A percentile compares a stretch with the other conserved stretches of the same genome.
Conservation (phyloP, 768 basidiomycete genomes). For the Russula brevipes region DNA sequence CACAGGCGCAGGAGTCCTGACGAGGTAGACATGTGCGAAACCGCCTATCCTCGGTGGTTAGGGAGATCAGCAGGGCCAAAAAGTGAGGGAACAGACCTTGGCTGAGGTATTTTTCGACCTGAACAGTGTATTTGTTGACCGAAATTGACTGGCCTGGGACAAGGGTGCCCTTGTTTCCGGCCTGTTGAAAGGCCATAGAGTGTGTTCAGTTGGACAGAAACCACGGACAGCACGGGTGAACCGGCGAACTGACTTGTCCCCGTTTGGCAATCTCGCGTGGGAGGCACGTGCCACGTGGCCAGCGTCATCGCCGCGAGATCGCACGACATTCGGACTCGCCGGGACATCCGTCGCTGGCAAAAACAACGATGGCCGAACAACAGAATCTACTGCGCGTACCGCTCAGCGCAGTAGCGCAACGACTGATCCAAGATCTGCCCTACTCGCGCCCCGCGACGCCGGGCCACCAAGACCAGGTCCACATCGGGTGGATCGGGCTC, state of each 20-base stretch:
- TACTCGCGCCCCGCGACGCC: slow-evolving; percentile 62
- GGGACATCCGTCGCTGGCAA: too few relatives aligned
- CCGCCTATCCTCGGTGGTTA: slow-evolving; percentile 56
- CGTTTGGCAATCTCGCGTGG: slow-evolving; percentile 15
- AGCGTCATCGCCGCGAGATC: background rate
- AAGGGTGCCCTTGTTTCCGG: slow-evolving; percentile 60
- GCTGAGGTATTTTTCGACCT: slow-evolving; percentile 90
- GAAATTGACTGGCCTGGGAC: slow-evolving; percentile 80
- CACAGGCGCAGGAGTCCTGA: slow-evolving; percentile 78
- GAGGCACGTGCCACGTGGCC: slow-evolving; percentile 19
- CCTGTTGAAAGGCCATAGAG: slow-evolving; percentile 49
- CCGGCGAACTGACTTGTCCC: slow-evolving; percentile 7
- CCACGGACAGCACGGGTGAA: slow-evolving; percentile 1
- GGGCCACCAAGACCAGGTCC: slow-evolving; percentile 28
- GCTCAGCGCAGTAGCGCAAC: slow-evolving; percentile 19
- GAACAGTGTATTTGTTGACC: slow-evolving; percentile 85
- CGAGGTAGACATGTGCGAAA: slow-evolving; percentile 97
- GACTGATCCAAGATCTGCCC: slow-evolving; percentile 31
- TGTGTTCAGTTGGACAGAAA: background rate
- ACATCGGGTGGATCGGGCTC: slow-evolving; percentile 48
- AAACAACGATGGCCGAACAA: slow-evolving; percentile 13
- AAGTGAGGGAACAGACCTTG: slow-evolving; percentile 59
- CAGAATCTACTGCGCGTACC: background rate
- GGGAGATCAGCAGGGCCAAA: background rate
- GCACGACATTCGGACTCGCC: too few relatives aligned